Evolutionary conservation across 345 rosid species (phyloP).

Genomic region (Populus ilicifolia): DNA sequence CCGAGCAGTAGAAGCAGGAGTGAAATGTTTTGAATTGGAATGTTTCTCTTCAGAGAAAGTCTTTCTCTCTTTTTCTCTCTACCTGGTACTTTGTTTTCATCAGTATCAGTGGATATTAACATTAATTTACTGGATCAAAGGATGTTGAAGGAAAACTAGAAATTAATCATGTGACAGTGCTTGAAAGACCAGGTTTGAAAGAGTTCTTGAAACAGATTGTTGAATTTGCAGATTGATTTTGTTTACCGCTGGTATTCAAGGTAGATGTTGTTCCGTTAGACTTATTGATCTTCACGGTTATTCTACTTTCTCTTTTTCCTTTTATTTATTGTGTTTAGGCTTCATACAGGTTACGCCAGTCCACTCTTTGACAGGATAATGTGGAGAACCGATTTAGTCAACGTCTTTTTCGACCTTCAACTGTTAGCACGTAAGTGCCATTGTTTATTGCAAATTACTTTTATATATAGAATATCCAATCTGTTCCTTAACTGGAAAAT

Average conservation of each 20-base stretch:
- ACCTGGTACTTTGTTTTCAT: background rate
- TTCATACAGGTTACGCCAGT: conserved; percentile 76
- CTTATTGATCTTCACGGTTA: background rate
- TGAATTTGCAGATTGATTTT: conserved; percentile 73
- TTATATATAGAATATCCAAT: background rate
- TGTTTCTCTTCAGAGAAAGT: conserved; percentile 24
- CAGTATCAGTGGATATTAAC: background rate
- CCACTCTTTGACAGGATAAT: conserved; percentile 89
- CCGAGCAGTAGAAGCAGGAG: conserved; percentile 21
- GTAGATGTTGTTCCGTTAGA: conserved; percentile 28
- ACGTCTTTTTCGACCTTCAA: conserved; percentile 19
- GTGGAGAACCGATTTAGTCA: conserved; percentile 38
- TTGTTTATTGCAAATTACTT: background rate
- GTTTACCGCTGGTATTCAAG: conserved; percentile 97
- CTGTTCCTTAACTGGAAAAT: background rate
- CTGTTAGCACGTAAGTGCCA: conserved; percentile 15
- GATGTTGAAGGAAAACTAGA: conserved; percentile 70
- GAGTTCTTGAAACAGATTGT: conserved; percentile 69
- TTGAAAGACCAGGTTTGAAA: conserved; percentile 90
- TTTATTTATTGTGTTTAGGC: conserved; percentile 1
- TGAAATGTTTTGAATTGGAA: conserved; percentile 28
- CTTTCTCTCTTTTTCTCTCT: background rate
- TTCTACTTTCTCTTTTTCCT: background rate
- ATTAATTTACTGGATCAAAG: conserved; percentile 33
- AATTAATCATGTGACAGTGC: conserved; percentile 79